Base-by-base conservation (phyloP, 2,329 filamentous ascomycete genomes). In the Diaporthe citriasiana region DNA sequence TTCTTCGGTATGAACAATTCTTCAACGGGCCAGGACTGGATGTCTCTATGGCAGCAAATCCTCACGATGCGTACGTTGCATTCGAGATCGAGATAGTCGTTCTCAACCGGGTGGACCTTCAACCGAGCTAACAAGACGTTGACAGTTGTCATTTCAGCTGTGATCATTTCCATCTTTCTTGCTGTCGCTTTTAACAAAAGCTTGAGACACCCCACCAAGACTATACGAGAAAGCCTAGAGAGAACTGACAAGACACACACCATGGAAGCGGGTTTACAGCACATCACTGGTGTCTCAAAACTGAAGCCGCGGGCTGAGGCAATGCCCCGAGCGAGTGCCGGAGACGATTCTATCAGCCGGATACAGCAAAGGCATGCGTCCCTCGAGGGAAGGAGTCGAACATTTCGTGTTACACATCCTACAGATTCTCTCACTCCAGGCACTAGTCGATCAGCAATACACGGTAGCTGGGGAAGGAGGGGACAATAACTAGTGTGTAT, bases 1-100 rank as follows among this genome's bases (percentile, higher is more conserved):
- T 51, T 51, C 50, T 51, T 51, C 50, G 50, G 50, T 13, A 51
- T 51, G 50, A 51, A 51, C 50, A 51, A 51, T 51, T 51, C 50
- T 25, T 51, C 50, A 25, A 51, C 50, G 25, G 50, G 50, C 22
- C n/a, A n/a, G 17, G 25, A 51, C 3, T 51, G 50, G 50, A 51
- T 51, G 50, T 10, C 50, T 51, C 25, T 51, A 25, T n/a, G 50
- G 25, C 9, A 51, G 50, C 50, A 51, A 51, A 27, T 51, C 15
- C 4, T 27, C 22, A 51, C n/a, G n/a, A 51, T 51, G 50, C n/a
- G 50, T 51, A 25, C 12, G 50, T 51, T 9, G n/a, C n/a, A n/a
- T n/a, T 27, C n/a, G 17, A 27, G 50, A 10, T 9, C 13, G 13
- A 51, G 25, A 15, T 2, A 27, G 13, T 27, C n/a, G 8, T 2